These are phyloP conservation scores for Plantago coronopus DNA, from an alignment of 305 asterid species.

Conservation along the genomic window DNA sequence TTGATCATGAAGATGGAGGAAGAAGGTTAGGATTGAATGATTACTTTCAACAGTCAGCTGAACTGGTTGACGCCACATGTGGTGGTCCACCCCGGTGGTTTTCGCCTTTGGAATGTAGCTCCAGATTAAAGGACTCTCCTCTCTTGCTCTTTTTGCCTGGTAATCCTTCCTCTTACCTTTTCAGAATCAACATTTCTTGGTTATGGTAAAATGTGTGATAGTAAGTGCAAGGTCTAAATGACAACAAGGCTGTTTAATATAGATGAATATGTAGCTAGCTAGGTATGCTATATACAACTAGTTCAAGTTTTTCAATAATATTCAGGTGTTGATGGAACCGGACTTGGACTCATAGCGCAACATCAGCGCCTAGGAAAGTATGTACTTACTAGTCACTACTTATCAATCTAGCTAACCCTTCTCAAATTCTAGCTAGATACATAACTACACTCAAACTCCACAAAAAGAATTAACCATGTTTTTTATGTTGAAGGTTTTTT, in stretches of 20 bases:
- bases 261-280: too few species aligned
- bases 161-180: neutral
- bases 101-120: conserved; percentile 52
- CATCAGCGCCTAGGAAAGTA: conserved; percentile 56
- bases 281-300: too few species aligned
- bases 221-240: too few species aligned
- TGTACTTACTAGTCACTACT: conserved; percentile 17
- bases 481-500: conserved; percentile 45
- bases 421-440: neutral
- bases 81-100: conserved; percentile 87
- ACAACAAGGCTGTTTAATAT: too few species aligned
- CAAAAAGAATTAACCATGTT: neutral
- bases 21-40: conserved; percentile 33
- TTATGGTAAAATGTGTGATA: too few species aligned
- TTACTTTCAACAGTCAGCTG: conserved; percentile 40
- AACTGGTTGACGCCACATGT: conserved; percentile 38
- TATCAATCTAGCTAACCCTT: neutral
- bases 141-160: conserved; percentile 73
- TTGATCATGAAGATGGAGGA: too few species aligned
- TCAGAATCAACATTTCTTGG: too few species aligned
- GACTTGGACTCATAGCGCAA: conserved; percentile 63
- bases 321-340: conserved; percentile 64
- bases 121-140: conserved; percentile 38
- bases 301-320: neutral
- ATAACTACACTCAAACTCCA: too few species aligned